Evolutionary conservation across 2,329 filamentous ascomycete genomes (phyloP).

Genomic region (Purpureocillium lavendulum): DNA sequence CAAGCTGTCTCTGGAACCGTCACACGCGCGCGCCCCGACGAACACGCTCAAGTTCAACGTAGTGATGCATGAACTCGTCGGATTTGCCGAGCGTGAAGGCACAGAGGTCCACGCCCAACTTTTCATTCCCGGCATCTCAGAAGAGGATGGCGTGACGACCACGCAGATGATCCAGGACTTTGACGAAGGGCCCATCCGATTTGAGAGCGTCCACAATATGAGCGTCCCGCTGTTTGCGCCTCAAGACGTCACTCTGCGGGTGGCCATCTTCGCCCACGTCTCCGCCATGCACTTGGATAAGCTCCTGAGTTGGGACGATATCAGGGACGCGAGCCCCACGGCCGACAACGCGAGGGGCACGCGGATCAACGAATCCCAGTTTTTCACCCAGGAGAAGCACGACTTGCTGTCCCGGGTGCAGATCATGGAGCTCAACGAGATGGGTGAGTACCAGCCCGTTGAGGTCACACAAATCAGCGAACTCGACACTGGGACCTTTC

Average conservation of each 20-base stretch:
- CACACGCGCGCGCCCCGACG: constrained; percentile 82
- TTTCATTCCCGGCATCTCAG: constrained; percentile 86
- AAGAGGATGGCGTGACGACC: constrained; percentile 85
- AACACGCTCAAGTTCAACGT: constrained; percentile 97
- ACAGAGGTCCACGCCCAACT: constrained; percentile 93
- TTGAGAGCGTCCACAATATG: constrained; percentile 98
- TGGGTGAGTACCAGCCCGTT: constrained; percentile 83
- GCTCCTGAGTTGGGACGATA: constrained; percentile 96
- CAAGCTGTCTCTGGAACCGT: constrained; percentile 84
- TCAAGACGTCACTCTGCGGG: constrained; percentile 65
- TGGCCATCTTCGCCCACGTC: constrained; percentile 86
- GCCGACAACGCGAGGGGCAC: constrained; percentile 48
- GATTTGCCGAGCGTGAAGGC: constrained; percentile 91
- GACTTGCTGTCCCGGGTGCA: constrained; percentile 85
- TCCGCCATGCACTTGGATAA: constrained; percentile 94
- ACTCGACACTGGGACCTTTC: constrained; percentile 82
- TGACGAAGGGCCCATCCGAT: constrained; percentile 83
- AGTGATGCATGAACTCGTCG: constrained; percentile 92
- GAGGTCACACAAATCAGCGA: constrained; percentile 84
- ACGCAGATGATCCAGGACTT: constrained; percentile 93
- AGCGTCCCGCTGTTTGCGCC: constrained; percentile 71
- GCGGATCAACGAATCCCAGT: constrained; percentile 83
- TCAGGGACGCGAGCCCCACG: constrained; percentile 68
- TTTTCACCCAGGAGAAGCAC: constrained; percentile 86
- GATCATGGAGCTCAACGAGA: constrained; percentile 84